A percentile compares a stretch with the other conserved stretches of the same genome.
These are phyloP conservation scores for Zygotorulaspora florentina DNA, from an alignment of 805 yeast species.

Conservation along the genomic window DNA sequence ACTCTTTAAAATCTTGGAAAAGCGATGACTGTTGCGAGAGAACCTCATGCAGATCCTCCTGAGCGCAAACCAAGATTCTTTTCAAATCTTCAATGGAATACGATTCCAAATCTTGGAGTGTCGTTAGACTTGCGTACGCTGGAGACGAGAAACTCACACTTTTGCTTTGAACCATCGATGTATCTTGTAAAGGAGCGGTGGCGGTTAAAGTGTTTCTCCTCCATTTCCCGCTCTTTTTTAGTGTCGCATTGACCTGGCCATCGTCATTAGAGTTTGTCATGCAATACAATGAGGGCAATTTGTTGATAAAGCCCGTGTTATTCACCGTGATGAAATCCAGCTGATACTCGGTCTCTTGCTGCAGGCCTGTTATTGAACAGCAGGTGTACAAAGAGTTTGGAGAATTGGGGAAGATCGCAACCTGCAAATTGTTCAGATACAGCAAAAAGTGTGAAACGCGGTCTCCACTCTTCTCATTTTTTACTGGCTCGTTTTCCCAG, in stretches of 20 bases:
- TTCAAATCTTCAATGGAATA: conserved; percentile 33
- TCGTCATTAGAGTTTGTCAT: conserved; percentile 24
- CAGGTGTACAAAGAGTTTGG: conserved; percentile 32
- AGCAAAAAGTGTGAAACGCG: conserved; percentile 30
- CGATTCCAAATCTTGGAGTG: conserved; percentile 28
- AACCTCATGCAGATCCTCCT: conserved; percentile 35
- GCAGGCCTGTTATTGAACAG: conserved; percentile 28
- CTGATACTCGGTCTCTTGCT: conserved; percentile 28
- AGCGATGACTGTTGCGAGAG: conserved; percentile 25
- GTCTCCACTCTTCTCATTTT: conserved; percentile 4
- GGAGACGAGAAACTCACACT: conserved; percentile 14
- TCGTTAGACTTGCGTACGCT: conserved; percentile 28
- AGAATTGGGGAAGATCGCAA: conserved; percentile 31
- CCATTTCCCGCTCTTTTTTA: conserved; percentile 22
- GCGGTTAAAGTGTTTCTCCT: conserved; percentile 23
- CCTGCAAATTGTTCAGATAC: conserved; percentile 30
- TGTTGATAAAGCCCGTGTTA: conserved; percentile 33
- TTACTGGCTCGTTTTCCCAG: conserved; percentile 34
- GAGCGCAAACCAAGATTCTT: conserved; percentile 31
- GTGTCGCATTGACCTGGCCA: conserved; percentile 4
- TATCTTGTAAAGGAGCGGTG: conserved; percentile 4
- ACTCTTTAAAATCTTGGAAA: conserved; percentile 30
- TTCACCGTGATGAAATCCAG: conserved; percentile 34
- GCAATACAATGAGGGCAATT: conserved; percentile 30
- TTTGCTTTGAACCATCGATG: conserved; percentile 1